Conservation (phyloP, 495 filamentous ascomycete species). For the Penicillium daleae region DNA sequence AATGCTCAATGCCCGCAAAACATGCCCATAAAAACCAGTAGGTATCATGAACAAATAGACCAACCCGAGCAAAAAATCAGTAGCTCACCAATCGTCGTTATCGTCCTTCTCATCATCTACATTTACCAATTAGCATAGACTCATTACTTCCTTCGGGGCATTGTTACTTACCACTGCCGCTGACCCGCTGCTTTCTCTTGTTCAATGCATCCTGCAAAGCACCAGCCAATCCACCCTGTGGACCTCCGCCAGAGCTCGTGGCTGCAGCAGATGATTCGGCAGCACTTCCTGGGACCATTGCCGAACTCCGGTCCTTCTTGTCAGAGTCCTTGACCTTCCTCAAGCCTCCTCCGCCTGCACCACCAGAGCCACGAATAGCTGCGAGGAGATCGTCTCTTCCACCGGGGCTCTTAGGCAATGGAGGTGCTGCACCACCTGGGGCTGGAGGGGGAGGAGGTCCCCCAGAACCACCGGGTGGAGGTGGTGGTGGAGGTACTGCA, state of each 20-base stretch:
- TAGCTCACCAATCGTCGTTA: conserved; percentile 71
- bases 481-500: conserved; percentile 46
- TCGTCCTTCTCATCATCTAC: conserved; percentile 78
- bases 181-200: conserved; percentile 86
- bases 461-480: conserved; percentile 44
- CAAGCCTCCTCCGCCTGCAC: conserved; percentile 66
- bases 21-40: conserved; percentile 21
- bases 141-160: not conserved
- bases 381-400: conserved; percentile 73
- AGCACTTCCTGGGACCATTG: conserved; percentile 61
- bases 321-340: conserved; percentile 79
- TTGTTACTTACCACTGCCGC: conserved; percentile 78
- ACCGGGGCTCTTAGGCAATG: conserved; percentile 54
- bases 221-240: conserved; percentile 73
- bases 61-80: conserved; percentile 12
- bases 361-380: conserved; percentile 78
- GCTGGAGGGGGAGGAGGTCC: conserved; percentile 68
- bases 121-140: conserved; percentile 32
- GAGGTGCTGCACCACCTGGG: conserved; percentile 65
- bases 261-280: conserved; percentile 55
- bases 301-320: conserved; percentile 80
- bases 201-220: conserved; percentile 77
- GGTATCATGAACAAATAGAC: conserved; percentile 29
- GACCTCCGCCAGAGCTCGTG: conserved; percentile 55
- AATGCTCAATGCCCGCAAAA: conserved; percentile 16